These are phyloP conservation scores for Brassica incana DNA, from an alignment of 345 rosid genomes.

Conservation along the genomic window DNA sequence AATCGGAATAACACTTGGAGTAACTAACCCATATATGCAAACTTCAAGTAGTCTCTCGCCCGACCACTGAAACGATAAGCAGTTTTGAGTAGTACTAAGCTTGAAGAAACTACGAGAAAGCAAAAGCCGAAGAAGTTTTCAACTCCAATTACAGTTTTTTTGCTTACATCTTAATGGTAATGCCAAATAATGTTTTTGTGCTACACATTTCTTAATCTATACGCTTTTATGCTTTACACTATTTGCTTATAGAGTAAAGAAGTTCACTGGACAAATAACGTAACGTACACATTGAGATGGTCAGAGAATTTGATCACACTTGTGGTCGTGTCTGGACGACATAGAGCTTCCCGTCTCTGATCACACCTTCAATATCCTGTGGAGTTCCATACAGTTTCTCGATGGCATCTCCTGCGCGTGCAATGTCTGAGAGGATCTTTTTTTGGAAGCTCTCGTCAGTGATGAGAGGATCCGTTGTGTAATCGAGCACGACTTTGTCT, in stretches of 20 bases:
- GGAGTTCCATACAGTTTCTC: slow-evolving; percentile 88
- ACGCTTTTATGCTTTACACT: slow-evolving; percentile 13
- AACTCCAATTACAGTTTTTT: neutral
- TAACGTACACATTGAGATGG: slow-evolving; percentile 3
- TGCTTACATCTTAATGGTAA: slow-evolving; percentile 1
- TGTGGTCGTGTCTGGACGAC: slow-evolving; percentile 98
- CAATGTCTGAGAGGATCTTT: slow-evolving; percentile 74
- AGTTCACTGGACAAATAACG: slow-evolving; percentile 10
- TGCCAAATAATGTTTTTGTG: slow-evolving; percentile 6
- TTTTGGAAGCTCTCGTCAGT: slow-evolving; percentile 62
- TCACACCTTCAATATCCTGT: slow-evolving; percentile 95
- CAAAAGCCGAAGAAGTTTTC: slow-evolving; percentile 5
- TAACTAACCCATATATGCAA: neutral
- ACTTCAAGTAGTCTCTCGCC: neutral
- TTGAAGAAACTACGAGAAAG: neutral
- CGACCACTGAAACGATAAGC: slow-evolving; percentile 17
- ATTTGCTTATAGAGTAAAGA: slow-evolving; percentile 18
- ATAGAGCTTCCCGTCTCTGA: slow-evolving; percentile 79
- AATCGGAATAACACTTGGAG: neutral
- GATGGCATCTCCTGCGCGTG: slow-evolving; percentile 70
- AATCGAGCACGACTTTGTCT: slow-evolving; percentile 73
- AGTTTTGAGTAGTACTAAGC: slow-evolving; percentile 1
- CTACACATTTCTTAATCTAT: slow-evolving; percentile 20
- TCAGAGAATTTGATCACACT: slow-evolving; percentile 52
- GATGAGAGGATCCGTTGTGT: slow-evolving; percentile 72